Evolutionary conservation across 306 rosid species (phyloP).

Genomic region (Corylus americana): DNA sequence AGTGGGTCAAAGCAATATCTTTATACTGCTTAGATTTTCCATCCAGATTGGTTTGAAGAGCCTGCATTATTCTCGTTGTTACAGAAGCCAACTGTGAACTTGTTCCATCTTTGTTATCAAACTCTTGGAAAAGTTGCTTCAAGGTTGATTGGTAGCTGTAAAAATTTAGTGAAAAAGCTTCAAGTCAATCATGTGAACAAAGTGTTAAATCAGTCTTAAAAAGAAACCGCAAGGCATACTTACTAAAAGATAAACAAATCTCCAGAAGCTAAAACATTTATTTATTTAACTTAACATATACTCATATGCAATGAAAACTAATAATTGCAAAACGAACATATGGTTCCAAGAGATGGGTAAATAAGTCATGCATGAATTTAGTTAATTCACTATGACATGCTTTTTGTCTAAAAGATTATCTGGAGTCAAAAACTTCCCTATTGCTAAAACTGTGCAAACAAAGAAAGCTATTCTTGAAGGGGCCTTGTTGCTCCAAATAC

Average conservation of each 20-base stretch:
- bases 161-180: constrained; percentile 19
- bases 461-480: too few relatives aligned
- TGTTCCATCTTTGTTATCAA: constrained; percentile 64
- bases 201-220: constrained; percentile 5
- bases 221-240: background rate
- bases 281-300: background rate
- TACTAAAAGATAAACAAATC: background rate
- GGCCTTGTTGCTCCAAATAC: too few relatives aligned
- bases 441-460: too few relatives aligned
- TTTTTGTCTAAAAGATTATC: too few relatives aligned
- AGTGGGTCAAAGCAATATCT: constrained; percentile 79
- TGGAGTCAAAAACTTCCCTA: too few relatives aligned
- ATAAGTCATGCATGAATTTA: too few relatives aligned
- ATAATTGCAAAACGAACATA: background rate
- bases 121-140: constrained; percentile 93
- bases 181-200: constrained; percentile 24
- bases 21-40: constrained; percentile 93
- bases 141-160: constrained; percentile 90
- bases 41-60: constrained; percentile 91
- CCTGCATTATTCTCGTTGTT: constrained; percentile 94
- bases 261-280: background rate
- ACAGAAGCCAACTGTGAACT: constrained; percentile 81
- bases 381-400: too few relatives aligned
- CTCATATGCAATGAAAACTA: background rate
- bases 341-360: background rate